Evolutionary conservation across 345 rosid genomes (phyloP).

Genomic region (Xanthoceras sorbifolium): DNA sequence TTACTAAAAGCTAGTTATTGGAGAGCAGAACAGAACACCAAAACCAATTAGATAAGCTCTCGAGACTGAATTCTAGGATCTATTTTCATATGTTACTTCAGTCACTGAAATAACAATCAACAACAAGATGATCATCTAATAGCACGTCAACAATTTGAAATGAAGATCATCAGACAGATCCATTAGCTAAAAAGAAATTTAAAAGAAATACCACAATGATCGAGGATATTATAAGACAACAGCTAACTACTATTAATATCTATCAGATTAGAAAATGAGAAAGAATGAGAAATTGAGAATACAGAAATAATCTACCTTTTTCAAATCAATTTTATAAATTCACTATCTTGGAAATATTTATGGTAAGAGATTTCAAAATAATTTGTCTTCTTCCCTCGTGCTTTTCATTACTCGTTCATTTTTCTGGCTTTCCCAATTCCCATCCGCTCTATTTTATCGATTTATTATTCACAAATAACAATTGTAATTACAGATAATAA

Average conservation of each 20-base stretch:
- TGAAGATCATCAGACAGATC: no score
- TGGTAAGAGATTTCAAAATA: no score
- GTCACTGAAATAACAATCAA: neutral
- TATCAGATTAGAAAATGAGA: no score
- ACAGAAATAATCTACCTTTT: neutral
- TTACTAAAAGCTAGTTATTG: neutral
- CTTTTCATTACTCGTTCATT: neutral
- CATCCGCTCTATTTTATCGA: no score
- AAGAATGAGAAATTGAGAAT: no score
- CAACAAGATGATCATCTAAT: neutral
- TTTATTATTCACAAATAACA: neutral
- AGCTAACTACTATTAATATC: no score
- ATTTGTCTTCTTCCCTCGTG: neutral
- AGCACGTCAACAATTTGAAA: neutral
- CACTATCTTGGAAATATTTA: neutral
- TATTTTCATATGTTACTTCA: neutral
- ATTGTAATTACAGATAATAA: no score
- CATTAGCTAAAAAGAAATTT: no score
- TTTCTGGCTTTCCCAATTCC: no score
- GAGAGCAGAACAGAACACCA: neutral
- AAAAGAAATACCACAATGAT: no score
- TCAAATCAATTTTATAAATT: neutral
- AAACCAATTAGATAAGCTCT: neutral
- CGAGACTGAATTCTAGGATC: neutral
- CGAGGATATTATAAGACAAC: no score